Base-by-base conservation (phyloP, 768 basidiomycete genomes). In the Filobasidium wieringae region DNA sequence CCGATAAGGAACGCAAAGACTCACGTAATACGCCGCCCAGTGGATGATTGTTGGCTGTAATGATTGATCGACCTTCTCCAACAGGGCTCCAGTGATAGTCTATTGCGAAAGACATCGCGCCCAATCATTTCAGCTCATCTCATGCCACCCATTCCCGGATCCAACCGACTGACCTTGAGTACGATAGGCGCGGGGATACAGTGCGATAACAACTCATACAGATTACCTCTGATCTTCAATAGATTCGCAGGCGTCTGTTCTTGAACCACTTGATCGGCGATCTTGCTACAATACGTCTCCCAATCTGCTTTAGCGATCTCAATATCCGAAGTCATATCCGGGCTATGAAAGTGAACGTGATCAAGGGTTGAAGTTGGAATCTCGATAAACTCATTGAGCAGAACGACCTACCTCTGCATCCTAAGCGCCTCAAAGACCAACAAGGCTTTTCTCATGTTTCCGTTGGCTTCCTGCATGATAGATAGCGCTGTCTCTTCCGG, bases 281-380 rank as follows among this genome's bases (percentile, higher is more conserved):
- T 84, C 70, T 90, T 89, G 64, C 84, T 79, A 64, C 92, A 95
- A 70, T 95, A 99, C 11, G 86, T 87, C 73, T 99, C 95, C 95
- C 95, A 99, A 69, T 99, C 95, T n/a, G 95, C 91, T 74, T 96
- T 91, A 14, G 91, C 89, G 57, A 93, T 89, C 32, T 80, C 79
- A 57, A 90, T 75, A 36, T 85, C 76, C 31, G 87, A 86, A 4
- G 82, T 80, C 36, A 93, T 78, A 71, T 90, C 87, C n/a, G 87
- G 86, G 55, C 87, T 89, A 65, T 12, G 49, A 39, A 34, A 58
- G 54, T 34, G 50, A 52, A 30, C 34, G 30, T 52, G 45, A 27
- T 24, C 27, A 31, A 8, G 14, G 4, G 55, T 11, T 31, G 43
- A 4, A 22, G 30, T 12, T n/a, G 17, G 3, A 19, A 19, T 15